phyloP scores from a whole-genome alignment of 2,329 filamentous ascomycete species.

The Alternaria angustiovoidea region DNA sequence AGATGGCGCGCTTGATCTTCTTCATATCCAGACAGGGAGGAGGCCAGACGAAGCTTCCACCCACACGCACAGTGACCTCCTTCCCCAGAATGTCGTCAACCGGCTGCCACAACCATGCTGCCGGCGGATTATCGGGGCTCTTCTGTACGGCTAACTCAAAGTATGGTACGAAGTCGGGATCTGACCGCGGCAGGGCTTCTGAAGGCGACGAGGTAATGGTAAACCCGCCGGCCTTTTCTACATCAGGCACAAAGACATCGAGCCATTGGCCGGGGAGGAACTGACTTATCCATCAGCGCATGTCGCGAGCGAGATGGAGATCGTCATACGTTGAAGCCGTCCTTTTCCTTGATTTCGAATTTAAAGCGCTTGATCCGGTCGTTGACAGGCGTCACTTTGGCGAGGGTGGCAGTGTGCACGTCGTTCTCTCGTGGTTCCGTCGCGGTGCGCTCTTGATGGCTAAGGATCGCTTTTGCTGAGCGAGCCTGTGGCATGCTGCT shows the following conservation, averaged over 20 bases:
- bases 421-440: constrained; percentile 73
- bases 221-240: constrained; percentile 80
- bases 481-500: constrained; percentile 43
- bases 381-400: constrained; percentile 70
- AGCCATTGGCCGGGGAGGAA: constrained; percentile 90
- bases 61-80: constrained; percentile 73
- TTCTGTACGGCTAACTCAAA: constrained; percentile 82
- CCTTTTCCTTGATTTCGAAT: constrained; percentile 64
- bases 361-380: constrained; percentile 72
- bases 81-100: constrained; percentile 64
- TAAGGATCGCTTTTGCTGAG: constrained; percentile 42
- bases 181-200: constrained; percentile 51
- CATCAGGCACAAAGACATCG: constrained; percentile 76
- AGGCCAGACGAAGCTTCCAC: constrained; percentile 83
- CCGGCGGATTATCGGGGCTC: constrained; percentile 74
- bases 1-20: constrained; percentile 67
- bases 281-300: constrained; percentile 47
- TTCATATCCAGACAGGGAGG: constrained; percentile 60
- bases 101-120: constrained; percentile 76
- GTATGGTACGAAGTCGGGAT: constrained; percentile 54
- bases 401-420: constrained; percentile 69
- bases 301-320: constrained; percentile 35
- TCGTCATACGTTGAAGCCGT: constrained; percentile 58
- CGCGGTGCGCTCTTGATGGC: constrained; percentile 76
- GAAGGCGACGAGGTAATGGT: constrained; percentile 82